phyloP scores from a whole-genome alignment of 371 early-diverging fungal genomes.

The Mucor piriformis region DNA sequence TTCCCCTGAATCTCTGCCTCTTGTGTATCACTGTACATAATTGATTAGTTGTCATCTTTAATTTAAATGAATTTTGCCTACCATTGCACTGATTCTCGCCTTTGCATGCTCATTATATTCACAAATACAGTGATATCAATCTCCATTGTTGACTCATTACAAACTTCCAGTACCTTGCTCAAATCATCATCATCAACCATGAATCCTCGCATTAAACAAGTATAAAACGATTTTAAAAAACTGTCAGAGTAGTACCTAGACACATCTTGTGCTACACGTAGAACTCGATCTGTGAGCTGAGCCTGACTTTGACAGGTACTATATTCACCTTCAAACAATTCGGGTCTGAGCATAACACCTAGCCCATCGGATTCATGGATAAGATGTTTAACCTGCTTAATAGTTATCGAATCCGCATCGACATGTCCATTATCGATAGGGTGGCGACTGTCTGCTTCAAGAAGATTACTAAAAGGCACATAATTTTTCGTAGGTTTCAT shows the following conservation, averaged over 20 bases:
- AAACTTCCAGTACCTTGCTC: constrained; percentile 56
- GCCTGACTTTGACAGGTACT: constrained; percentile 22
- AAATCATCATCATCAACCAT: constrained; percentile 59
- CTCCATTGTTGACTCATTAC: constrained; percentile 64
- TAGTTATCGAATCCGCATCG: constrained; percentile 18
- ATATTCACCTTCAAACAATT: constrained; percentile 38
- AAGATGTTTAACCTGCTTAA: constrained; percentile 29
- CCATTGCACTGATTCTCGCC: constrained; percentile 41
- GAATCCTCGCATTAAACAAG: constrained; percentile 63
- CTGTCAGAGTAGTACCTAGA: constrained; percentile 54
- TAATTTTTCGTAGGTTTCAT: constrained; percentile 36
- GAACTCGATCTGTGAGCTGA: constrained; percentile 32
- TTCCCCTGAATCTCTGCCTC: constrained; percentile 45
- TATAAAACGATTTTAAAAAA: constrained; percentile 67
- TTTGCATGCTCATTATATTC: constrained; percentile 59
- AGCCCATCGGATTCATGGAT: constrained; percentile 48
- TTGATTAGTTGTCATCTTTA: neutral
- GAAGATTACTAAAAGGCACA: neutral
- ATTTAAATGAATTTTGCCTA: no score
- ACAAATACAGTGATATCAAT: constrained; percentile 76
- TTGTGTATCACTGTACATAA: constrained; percentile 34
- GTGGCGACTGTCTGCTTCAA: constrained; percentile 13
- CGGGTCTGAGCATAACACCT: constrained; percentile 36
- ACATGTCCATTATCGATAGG: constrained; percentile 7
- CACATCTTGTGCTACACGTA: constrained; percentile 43